phyloP scores from a whole-genome alignment of 768 basidiomycete genomes.

The Podaxis sp. region DNA sequence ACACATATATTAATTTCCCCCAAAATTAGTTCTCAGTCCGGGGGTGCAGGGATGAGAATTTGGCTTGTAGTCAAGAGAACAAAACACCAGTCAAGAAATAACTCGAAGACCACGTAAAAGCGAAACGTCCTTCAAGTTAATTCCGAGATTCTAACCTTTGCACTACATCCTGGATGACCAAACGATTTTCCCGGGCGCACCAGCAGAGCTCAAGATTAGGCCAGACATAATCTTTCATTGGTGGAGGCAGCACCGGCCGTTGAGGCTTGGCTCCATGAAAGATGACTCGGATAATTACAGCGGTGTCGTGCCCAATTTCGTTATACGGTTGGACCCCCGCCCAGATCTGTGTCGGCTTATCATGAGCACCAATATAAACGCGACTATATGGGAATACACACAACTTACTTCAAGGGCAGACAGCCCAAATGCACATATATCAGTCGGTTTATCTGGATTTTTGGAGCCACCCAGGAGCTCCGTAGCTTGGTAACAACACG shows the following conservation, averaged over 20 bases:
- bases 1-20: too few species aligned
- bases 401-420: background rate
- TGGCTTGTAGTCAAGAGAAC: too few species aligned
- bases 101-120: too few species aligned
- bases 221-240: background rate
- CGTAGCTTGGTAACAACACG: conserved; percentile 16
- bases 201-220: background rate
- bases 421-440: conserved; percentile 17
- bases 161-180: too few species aligned
- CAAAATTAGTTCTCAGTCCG: too few species aligned
- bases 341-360: background rate
- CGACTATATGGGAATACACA: too few species aligned
- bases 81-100: too few species aligned
- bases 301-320: background rate
- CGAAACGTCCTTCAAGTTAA: too few species aligned
- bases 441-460: conserved; percentile 16
- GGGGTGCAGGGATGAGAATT: too few species aligned
- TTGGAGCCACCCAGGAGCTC: conserved; percentile 9
- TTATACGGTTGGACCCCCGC: background rate
- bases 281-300: background rate
- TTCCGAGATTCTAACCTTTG: too few species aligned
- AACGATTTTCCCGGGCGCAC: background rate
- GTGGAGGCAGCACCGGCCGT: background rate
- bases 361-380: too few species aligned
- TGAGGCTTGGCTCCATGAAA: background rate